Conservation (phyloP, 208 protist genomes). For the Leishmania lainsoni region DNA sequence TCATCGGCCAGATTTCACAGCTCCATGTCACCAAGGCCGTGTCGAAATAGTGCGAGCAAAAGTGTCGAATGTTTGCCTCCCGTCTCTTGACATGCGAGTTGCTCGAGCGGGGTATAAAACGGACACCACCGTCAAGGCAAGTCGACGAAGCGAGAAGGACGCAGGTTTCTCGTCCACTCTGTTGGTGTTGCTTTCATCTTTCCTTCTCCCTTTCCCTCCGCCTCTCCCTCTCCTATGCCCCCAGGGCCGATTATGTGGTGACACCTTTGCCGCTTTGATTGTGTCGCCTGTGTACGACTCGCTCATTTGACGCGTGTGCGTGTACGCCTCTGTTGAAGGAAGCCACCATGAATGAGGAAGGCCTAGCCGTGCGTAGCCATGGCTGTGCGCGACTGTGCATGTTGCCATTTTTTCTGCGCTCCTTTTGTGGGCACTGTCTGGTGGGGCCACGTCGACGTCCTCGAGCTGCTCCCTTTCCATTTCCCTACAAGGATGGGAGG, state of each 20-base stretch:
- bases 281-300: background rate
- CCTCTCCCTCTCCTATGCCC: background rate
- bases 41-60: constrained; percentile 14
- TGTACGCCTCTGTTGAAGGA: background rate
- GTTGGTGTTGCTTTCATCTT: background rate
- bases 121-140: background rate
- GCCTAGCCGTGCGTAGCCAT: background rate
- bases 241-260: background rate
- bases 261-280: background rate
- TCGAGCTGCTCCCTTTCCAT: background rate
- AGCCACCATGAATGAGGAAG: background rate
- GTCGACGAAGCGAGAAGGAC: background rate
- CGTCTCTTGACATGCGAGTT: background rate
- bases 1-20: constrained; percentile 83
- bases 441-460: background rate
- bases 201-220: background rate
- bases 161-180: background rate
- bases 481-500: background rate
- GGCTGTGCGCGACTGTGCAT: background rate
- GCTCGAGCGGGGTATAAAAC: background rate
- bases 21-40: constrained; percentile 55
- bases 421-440: background rate
- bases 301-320: background rate
- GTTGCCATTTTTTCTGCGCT: background rate
- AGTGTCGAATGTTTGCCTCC: background rate